Percentiles rank a stretch among this genome's conserved stretches.
Evolutionary conservation across 169 alveolate species (phyloP).

Genomic region (Plasmodium malariae): DNA sequence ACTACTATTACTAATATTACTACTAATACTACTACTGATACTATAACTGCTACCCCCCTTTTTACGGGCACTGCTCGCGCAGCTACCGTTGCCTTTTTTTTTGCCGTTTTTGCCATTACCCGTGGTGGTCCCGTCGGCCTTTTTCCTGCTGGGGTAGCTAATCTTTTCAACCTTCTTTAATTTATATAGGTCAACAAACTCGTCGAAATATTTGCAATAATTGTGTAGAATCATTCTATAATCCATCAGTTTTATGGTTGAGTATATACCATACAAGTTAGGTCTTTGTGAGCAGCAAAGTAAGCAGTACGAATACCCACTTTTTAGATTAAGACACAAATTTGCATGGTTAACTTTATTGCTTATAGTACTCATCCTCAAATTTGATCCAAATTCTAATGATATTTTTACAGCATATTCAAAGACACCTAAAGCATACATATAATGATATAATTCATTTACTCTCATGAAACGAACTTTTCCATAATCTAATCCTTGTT

Average conservation of each 20-base stretch:
- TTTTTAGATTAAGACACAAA: slow-evolving; percentile 23
- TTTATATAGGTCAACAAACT: not conserved
- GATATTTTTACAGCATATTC: slow-evolving; percentile 66
- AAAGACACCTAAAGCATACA: slow-evolving; percentile 61
- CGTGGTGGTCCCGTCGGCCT: not conserved
- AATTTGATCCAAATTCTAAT: slow-evolving; percentile 56
- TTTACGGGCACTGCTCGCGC: too few relatives aligned
- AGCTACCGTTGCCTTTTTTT: not conserved
- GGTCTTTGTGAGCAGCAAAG: slow-evolving; percentile 32
- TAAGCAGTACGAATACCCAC: slow-evolving; percentile 30
- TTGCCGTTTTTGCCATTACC: not conserved
- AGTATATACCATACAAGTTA: not conserved
- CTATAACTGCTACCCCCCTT: not conserved
- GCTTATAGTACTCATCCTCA: slow-evolving; percentile 49
- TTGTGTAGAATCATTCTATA: not conserved
- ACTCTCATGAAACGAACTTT: slow-evolving; percentile 64
- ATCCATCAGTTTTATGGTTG: not conserved
- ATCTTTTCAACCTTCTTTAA: not conserved
- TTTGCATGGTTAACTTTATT: not conserved
- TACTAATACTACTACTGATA: not conserved
- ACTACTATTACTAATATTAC: not conserved
- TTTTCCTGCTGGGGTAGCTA: not conserved
- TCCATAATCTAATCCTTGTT: slow-evolving; percentile 47
- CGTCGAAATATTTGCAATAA: not conserved
- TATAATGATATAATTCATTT: slow-evolving; percentile 62